phyloP scores from a whole-genome alignment of 139 green algal species.

The Tetraselmis striata region DNA sequence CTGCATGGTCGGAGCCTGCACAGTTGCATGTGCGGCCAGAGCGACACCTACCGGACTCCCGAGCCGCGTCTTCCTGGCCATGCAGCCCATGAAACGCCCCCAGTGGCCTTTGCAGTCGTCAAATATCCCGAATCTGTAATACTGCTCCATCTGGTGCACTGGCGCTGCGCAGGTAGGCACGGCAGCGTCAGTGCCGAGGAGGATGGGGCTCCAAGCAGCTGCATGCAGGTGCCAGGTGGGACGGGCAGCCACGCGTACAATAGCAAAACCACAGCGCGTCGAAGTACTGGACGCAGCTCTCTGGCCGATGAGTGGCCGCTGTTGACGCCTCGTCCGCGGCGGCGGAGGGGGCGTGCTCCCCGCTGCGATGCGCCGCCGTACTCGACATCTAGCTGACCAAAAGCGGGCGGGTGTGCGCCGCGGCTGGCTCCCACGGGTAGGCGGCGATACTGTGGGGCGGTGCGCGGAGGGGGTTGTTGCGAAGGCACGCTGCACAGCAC shows the following conservation, averaged over 20 bases:
- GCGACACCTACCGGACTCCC: conserved; percentile 2
- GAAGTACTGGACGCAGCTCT: conserved; percentile 32
- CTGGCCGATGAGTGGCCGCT: too few species aligned
- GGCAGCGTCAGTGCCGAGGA: neutral
- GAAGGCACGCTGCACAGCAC: too few species aligned
- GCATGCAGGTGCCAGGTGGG: neutral
- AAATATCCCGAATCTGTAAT: conserved; percentile 39
- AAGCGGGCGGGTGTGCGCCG: too few species aligned
- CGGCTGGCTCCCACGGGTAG: too few species aligned
- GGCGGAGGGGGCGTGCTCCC: too few species aligned
- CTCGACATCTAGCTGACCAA: too few species aligned
- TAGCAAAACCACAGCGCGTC: conserved; percentile 58
- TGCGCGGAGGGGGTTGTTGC: too few species aligned
- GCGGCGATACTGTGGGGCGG: too few species aligned
- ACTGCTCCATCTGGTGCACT: conserved; percentile 41
- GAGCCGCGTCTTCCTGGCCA: conserved; percentile 37
- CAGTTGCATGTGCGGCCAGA: neutral
- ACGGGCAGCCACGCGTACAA: conserved; percentile 26
- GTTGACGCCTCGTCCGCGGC: too few species aligned
- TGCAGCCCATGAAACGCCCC: conserved; percentile 34
- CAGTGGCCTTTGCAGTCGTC: conserved; percentile 45
- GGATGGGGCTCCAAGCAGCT: neutral
- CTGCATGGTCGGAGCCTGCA: neutral
- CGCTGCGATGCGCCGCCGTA: too few species aligned
- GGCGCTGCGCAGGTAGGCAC: conserved; percentile 29